phyloP scores from a whole-genome alignment of 345 rosid species.

The Cardiospermum halicacabum region DNA sequence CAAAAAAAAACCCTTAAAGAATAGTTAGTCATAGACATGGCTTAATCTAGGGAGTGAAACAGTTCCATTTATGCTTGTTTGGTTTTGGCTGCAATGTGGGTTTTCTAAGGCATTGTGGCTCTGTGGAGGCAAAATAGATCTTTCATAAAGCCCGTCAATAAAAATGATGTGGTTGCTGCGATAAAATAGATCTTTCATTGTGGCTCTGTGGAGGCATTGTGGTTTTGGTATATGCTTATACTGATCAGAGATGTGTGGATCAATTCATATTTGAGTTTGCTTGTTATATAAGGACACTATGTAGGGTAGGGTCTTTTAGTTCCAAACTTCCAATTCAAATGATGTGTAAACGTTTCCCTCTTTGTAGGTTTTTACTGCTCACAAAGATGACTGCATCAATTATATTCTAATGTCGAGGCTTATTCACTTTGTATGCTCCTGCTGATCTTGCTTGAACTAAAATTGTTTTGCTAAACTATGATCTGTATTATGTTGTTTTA shows the following conservation, averaged over 20 bases:
- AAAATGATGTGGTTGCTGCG: no score
- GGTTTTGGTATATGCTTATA: constrained; percentile 42
- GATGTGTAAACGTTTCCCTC: constrained; percentile 26
- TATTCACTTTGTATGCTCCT: neutral
- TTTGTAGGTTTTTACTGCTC: constrained; percentile 46
- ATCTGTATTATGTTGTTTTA: neutral
- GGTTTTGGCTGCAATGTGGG: neutral
- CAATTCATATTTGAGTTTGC: constrained; percentile 14
- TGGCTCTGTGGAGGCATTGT: neutral
- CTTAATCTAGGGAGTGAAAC: neutral
- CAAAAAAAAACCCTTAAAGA: no score
- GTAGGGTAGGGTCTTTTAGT: neutral
- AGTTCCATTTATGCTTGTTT: neutral
- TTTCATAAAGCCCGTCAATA: no score
- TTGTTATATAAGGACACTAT: neutral
- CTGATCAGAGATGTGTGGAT: constrained; percentile 27
- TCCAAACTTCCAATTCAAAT: neutral
- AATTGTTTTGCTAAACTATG: neutral
- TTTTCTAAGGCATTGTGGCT: constrained; percentile 4
- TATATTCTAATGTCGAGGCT: constrained; percentile 24
- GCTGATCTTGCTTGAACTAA: neutral
- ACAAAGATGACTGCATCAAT: constrained; percentile 17
- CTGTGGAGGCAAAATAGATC: constrained; percentile 15
- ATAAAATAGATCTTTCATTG: no score
- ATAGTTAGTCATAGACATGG: no score